Evolutionary conservation across 495 filamentous ascomycete species (phyloP), one percentile per base, ranked within the genome.

Genomic region (Bathelium albidoporum): DNA sequence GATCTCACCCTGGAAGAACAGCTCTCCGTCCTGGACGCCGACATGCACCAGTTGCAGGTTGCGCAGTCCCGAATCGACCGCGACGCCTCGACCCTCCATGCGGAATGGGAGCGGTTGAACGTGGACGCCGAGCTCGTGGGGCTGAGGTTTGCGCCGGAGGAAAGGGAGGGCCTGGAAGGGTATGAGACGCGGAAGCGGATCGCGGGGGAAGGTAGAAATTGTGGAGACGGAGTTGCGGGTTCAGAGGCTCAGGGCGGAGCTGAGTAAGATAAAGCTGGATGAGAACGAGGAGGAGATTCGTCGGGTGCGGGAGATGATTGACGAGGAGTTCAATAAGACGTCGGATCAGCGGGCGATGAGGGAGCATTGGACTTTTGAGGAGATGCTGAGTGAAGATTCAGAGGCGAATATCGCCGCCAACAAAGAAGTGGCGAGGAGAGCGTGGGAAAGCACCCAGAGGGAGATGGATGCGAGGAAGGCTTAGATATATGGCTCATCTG

Each of bases 261-360:
- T 55, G 5, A 55, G 49, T 16, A 55, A 55, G 24, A 55, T 55
- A 24, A 55, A 55, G 24, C 26, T 55, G 26, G 49, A 55, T 55
- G 49, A 55, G 49, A 55, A 55, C 20, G 49, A 55, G 49, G 49
- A n/a, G 24, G 5, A 55, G 49, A 55, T 55, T 29, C 20, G 49
- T n/a, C 4, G 49, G 16, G 49, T 55, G 24, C 26, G 49, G 49
- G 49, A 55, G 49, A 55, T 24, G 49, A 26, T 28, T n/a, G 49
- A 55, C 20, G 49, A 55, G 0, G 49, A 28, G 49, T 55, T 3
- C 10, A 55, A 55, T 55, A 9, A 28, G 20, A 20, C 9, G 5
- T 16, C 29, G 49, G 20, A 55, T 26, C 12, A 26, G 16, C 12
- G 29, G 22, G 24, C 9, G 49, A 11, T 55, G 24, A 4, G 5